These are phyloP conservation scores for Alternaria hordeiaustralica DNA, from an alignment of 2,329 filamentous ascomycete genomes.

Conservation along the genomic window DNA sequence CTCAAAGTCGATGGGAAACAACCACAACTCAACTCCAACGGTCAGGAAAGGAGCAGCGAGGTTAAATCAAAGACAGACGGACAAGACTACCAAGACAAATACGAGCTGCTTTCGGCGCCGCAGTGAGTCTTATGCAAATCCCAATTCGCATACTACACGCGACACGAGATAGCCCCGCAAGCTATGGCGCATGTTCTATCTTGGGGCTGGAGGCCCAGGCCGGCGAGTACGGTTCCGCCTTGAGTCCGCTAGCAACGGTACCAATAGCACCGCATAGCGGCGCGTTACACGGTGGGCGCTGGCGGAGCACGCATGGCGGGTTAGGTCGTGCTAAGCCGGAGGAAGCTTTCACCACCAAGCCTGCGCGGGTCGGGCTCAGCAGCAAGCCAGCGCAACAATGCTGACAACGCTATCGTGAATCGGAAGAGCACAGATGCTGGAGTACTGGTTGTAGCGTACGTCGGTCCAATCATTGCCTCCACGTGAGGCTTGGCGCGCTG, in stretches of 20 bases:
- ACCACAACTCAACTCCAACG: neutral
- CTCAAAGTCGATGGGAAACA: neutral
- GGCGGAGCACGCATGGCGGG: conserved; percentile 10
- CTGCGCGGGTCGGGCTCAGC: neutral
- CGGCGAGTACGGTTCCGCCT: neutral
- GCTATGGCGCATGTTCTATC: conserved; percentile 6
- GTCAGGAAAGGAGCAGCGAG: neutral
- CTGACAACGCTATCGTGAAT: conserved; percentile 1
- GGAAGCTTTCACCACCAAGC: neutral
- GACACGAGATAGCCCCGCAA: neutral
- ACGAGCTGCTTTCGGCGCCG: neutral
- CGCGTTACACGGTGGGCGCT: conserved; percentile 12
- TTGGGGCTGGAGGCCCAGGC: neutral
- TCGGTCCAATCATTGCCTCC: neutral
- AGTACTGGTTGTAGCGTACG: neutral
- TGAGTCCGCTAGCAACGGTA: conserved; percentile 6
- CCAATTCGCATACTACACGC: conserved; percentile 3
- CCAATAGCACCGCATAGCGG: conserved; percentile 17
- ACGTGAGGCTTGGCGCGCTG: conserved; percentile 10
- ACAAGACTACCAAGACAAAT: neutral
- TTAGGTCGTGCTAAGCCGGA: conserved; percentile 1
- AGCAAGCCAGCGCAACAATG: conserved; percentile 2
- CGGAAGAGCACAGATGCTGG: neutral
- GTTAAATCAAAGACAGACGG: neutral
- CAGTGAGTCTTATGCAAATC: conserved; percentile 12